Conservation (phyloP, 306 rosid species). For the Senna siamea region DNA sequence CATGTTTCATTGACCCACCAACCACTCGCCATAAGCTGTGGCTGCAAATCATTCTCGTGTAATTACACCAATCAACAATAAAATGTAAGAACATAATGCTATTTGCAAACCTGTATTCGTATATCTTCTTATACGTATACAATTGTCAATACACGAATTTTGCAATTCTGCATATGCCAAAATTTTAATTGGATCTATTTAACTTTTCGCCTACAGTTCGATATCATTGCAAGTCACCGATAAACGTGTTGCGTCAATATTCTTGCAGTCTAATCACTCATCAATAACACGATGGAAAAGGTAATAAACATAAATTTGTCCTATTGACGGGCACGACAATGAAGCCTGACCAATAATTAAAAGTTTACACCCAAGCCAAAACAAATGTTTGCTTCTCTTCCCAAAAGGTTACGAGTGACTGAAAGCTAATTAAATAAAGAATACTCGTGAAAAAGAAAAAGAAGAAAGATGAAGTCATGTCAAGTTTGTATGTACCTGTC, state of each 20-base stretch:
- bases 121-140: no score
- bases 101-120: no score
- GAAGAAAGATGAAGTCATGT: not conserved
- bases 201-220: not conserved
- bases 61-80: not conserved
- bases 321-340: not conserved
- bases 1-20: not conserved
- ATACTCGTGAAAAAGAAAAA: not conserved
- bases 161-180: not conserved
- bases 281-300: not conserved
- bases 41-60: not conserved
- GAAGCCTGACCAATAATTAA: not conserved
- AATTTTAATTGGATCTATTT: not conserved
- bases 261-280: not conserved
- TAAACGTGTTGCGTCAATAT: not conserved
- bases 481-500: slow-evolving; percentile 62
- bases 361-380: not conserved
- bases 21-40: not conserved
- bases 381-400: not conserved
- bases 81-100: not conserved
- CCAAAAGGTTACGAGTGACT: slow-evolving; percentile 1
- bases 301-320: slow-evolving; percentile 19
- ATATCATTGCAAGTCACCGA: not conserved
- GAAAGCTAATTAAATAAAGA: not conserved
- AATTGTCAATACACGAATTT: no score